Conservation (phyloP, 495 filamentous ascomycete genomes). For the Xylaria bambusicola region DNA sequence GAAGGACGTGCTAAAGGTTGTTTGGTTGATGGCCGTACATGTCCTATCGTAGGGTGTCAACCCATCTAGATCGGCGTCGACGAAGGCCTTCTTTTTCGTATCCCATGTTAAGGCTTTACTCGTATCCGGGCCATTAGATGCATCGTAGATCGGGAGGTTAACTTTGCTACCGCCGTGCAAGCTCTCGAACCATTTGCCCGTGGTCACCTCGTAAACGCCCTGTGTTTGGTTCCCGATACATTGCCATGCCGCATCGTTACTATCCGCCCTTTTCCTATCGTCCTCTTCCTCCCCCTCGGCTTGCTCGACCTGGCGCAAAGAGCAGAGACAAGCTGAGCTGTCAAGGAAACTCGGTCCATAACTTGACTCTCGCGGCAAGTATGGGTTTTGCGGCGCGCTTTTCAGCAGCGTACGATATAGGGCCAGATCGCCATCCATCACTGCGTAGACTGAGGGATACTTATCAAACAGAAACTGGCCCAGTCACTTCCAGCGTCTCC, state of each 20-base stretch:
- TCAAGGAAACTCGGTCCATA: conserved; percentile 43
- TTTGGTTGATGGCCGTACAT: conserved; percentile 36
- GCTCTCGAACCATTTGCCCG: conserved; percentile 45
- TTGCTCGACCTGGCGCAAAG: conserved; percentile 24
- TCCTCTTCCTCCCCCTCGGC: no score
- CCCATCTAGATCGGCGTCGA: conserved; percentile 7
- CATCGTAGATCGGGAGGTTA: conserved; percentile 30
- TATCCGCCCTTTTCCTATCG: neutral
- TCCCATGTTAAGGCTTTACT: conserved; percentile 24
- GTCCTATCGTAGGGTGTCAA: conserved; percentile 34
- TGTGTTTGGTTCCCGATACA: conserved; percentile 42
- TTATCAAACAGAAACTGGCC: no score
- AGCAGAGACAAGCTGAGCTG: conserved; percentile 40
- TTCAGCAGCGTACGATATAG: conserved; percentile 13
- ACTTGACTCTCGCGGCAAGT: conserved; percentile 26
- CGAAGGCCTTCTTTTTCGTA: conserved; percentile 13
- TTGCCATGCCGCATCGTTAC: conserved; percentile 32
- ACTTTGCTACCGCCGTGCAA: conserved; percentile 17
- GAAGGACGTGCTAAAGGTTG: conserved; percentile 34
- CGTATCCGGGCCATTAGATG: conserved; percentile 28
- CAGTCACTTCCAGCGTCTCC: no score
- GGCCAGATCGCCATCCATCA: conserved; percentile 7
- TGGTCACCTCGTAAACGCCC: conserved; percentile 26
- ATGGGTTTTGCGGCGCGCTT: conserved; percentile 35
- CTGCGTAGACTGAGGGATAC: no score